phyloP scores from a whole-genome alignment of 2,329 filamentous ascomycete genomes.

The Nigrospora osmanthi region DNA sequence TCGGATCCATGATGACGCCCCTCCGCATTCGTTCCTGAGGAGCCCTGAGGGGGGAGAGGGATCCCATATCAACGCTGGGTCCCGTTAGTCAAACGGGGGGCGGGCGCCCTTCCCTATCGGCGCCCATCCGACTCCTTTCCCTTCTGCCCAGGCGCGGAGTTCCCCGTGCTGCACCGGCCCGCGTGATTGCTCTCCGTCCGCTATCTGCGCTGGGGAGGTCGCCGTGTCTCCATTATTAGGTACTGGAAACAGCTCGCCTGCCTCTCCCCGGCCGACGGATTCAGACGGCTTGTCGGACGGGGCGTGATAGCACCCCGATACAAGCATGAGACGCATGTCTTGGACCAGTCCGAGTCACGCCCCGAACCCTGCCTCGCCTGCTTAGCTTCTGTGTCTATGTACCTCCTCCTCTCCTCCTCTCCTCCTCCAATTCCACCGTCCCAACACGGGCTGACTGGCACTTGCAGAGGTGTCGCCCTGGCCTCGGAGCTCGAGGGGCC shows the following conservation, averaged over 20 bases:
- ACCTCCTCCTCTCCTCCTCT: no score
- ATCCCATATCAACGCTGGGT: no score
- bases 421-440: no score
- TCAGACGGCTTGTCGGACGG: conserved; percentile 3
- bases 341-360: no score
- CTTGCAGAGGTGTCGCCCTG: no score
- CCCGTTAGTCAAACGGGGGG: no score
- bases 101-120: background rate
- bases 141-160: background rate
- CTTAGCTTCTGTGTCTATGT: no score
- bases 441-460: no score
- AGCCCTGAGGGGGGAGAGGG: no score
- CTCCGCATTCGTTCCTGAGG: background rate
- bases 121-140: background rate
- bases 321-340: background rate
- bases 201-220: background rate
- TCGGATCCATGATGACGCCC: background rate
- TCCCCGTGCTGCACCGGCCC: conserved; percentile 1
- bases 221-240: background rate
- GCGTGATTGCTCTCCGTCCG: background rate
- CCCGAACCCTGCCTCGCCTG: no score
- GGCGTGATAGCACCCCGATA: background rate
- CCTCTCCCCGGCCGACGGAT: conserved; percentile 5
- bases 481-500: no score
- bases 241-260: background rate